Evolutionary conservation across 2,329 filamentous ascomycete species (phyloP).

Genomic region (Alternaria angustiovoidea): DNA sequence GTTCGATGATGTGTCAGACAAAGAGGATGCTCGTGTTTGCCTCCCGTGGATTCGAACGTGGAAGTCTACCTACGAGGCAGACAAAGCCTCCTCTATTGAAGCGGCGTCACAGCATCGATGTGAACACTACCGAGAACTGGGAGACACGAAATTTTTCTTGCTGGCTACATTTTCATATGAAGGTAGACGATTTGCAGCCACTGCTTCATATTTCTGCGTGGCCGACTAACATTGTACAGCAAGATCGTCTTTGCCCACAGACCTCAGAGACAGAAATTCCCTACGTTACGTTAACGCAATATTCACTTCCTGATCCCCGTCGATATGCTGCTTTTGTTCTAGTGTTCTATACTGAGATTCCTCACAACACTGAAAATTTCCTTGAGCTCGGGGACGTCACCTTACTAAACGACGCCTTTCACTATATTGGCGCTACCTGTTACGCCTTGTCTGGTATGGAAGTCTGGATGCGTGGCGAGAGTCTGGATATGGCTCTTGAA

Average conservation of each 20-base stretch:
- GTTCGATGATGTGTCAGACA: conserved; percentile 6
- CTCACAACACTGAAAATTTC: conserved; percentile 17
- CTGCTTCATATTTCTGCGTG: background rate
- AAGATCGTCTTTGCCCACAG: background rate
- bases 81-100: conserved; percentile 19
- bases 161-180: background rate
- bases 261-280: background rate
- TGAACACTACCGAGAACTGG: conserved; percentile 11
- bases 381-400: conserved; percentile 19
- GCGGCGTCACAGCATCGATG: conserved; percentile 38
- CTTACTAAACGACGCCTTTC: conserved; percentile 24
- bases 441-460: background rate
- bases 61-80: conserved; percentile 18
- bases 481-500: conserved; percentile 32
- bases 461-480: conserved; percentile 29
- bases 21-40: conserved; percentile 14
- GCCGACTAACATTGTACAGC: conserved; percentile 5
- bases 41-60: conserved; percentile 27
- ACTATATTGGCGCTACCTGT: conserved; percentile 9
- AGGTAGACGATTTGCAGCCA: background rate
- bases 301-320: conserved; percentile 15
- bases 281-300: background rate
- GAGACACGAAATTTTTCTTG: background rate
- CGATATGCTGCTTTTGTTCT: conserved; percentile 15
- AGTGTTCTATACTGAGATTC: background rate